These are phyloP conservation scores for Dryadomyces quercus-mongolicae DNA, from an alignment of 2,329 filamentous ascomycete species.

Conservation along the genomic window DNA sequence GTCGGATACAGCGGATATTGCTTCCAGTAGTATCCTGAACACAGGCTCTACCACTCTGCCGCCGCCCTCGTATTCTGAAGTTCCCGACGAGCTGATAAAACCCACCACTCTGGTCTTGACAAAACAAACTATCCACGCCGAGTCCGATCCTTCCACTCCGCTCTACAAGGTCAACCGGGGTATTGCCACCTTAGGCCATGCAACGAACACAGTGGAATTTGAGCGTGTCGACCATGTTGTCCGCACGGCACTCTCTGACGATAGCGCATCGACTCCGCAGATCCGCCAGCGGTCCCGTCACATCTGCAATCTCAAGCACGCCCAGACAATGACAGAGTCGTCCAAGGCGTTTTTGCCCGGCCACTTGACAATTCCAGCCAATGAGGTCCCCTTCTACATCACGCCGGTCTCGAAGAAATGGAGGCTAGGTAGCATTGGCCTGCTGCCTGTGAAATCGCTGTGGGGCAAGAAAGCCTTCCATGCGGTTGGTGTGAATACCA, in stretches of 20 bases:
- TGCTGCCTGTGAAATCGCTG: not conserved
- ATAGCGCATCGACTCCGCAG: not conserved
- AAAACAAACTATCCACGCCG: not conserved
- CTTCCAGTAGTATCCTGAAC: not conserved
- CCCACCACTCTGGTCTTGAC: not conserved
- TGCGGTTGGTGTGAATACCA: not conserved
- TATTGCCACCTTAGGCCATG: not conserved
- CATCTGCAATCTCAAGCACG: not conserved
- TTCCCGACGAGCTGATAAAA: not conserved
- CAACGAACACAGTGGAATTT: not conserved
- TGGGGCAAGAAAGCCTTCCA: not conserved
- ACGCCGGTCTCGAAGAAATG: not conserved
- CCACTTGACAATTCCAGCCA: too few relatives aligned
- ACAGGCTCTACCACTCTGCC: not conserved
- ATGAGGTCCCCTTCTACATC: not conserved
- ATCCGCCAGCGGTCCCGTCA: not conserved
- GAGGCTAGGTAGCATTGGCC: not conserved
- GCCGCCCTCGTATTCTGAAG: not conserved
- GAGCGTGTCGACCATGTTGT: slow-evolving; percentile 1
- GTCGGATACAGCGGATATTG: too few relatives aligned
- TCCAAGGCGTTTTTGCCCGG: too few relatives aligned
- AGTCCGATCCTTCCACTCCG: not conserved
- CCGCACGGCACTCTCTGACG: not conserved
- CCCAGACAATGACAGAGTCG: too few relatives aligned
- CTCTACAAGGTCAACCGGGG: slow-evolving; percentile 3